Evolutionary conservation across 2,329 filamentous ascomycete genomes (phyloP).

Genomic region (Curvularia eragrostidis): DNA sequence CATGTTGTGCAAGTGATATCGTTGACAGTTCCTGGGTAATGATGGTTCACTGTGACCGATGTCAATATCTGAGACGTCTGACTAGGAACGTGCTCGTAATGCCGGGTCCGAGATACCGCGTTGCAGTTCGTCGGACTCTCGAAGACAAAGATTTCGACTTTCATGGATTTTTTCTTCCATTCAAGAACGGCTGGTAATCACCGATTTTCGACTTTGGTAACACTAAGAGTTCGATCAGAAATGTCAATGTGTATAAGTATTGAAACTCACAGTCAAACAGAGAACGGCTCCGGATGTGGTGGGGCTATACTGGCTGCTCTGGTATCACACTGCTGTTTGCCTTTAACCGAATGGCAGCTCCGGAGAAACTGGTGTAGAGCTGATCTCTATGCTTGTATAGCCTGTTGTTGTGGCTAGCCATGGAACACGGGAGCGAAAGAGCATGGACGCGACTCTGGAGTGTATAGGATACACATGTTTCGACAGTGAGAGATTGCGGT

Average conservation of each 20-base stretch:
- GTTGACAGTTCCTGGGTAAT: background rate
- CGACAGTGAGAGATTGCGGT: background rate
- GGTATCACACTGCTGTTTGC: background rate
- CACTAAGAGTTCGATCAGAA: background rate
- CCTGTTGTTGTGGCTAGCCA: background rate
- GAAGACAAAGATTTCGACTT: background rate
- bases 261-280: background rate
- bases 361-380: background rate
- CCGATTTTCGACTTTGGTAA: background rate
- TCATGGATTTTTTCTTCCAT: background rate
- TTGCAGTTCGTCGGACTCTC: background rate
- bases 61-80: background rate
- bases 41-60: background rate
- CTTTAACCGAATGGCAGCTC: background rate
- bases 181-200: background rate
- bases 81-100: background rate
- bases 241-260: background rate
- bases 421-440: background rate
- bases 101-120: background rate
- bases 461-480: background rate
- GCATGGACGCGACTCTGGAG: background rate
- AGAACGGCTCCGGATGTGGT: background rate
- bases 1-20: background rate
- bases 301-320: background rate
- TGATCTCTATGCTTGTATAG: background rate